These are phyloP conservation scores for Dipteronia sinensis DNA, from an alignment of 345 rosid genomes.

Conservation along the genomic window DNA sequence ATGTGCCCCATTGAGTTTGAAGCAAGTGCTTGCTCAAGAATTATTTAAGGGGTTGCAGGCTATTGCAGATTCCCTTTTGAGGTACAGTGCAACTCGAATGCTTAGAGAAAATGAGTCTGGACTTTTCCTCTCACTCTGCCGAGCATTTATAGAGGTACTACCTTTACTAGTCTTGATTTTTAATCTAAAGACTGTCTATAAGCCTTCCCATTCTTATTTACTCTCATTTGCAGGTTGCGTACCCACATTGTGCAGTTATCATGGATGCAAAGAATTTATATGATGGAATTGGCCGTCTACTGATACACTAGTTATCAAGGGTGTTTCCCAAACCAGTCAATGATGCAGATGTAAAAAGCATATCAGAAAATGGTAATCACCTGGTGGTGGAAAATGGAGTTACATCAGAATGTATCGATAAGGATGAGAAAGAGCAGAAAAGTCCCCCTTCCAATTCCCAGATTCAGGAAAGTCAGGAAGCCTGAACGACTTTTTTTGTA, in stretches of 20 bases:
- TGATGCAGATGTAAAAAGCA: slow-evolving; percentile 35
- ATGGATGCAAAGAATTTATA: slow-evolving; percentile 73
- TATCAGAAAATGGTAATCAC: slow-evolving; percentile 46
- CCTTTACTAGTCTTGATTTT: slow-evolving; percentile 10
- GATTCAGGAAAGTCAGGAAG: slow-evolving; percentile 30
- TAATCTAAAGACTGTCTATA: background rate
- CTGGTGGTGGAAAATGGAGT: slow-evolving; percentile 51
- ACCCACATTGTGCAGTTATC: slow-evolving; percentile 71
- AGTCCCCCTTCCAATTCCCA: slow-evolving; percentile 20
- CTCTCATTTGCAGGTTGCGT: slow-evolving; percentile 61
- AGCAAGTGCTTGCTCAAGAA: slow-evolving; percentile 74
- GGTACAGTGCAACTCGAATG: slow-evolving; percentile 89
- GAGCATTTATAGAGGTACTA: slow-evolving; percentile 79
- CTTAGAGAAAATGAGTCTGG: slow-evolving; percentile 83
- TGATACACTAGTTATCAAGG: slow-evolving; percentile 52
- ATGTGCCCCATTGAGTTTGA: slow-evolving; percentile 87
- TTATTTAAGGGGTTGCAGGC: slow-evolving; percentile 78
- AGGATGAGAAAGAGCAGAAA: slow-evolving; percentile 31
- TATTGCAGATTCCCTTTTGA: slow-evolving; percentile 74
- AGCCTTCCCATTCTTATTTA: slow-evolving; percentile 15
- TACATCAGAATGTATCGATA: slow-evolving; percentile 24
- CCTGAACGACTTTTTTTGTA: slow-evolving; percentile 11
- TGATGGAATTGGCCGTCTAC: slow-evolving; percentile 61
- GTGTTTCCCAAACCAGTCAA: slow-evolving; percentile 50
- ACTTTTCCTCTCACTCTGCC: slow-evolving; percentile 87